Evolutionary conservation across 2,329 filamentous ascomycete species (phyloP).

Genomic region (Sarocladium oryzae): DNA sequence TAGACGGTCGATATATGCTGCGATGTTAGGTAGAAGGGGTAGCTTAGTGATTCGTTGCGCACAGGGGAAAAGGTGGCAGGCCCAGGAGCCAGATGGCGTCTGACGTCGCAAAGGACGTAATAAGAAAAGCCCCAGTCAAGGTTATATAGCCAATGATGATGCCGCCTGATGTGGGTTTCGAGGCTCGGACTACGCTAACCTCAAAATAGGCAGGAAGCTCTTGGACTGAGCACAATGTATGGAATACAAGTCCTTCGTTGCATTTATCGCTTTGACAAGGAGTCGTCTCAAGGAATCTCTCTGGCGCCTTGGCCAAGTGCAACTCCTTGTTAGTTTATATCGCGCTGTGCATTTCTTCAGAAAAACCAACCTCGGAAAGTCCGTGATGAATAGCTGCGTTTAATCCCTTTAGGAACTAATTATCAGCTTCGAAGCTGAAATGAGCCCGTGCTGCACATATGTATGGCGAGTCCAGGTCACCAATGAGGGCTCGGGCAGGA

Average conservation of each 20-base stretch:
- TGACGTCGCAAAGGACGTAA: constrained; percentile 9
- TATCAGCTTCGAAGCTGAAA: background rate
- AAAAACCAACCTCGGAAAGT: too few species aligned
- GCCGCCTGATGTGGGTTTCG: constrained; percentile 3
- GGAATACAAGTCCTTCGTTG: too few species aligned
- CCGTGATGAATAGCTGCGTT: too few species aligned
- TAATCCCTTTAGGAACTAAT: too few species aligned
- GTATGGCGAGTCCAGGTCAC: background rate
- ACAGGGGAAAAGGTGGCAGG: constrained; percentile 2
- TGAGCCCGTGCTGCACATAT: background rate
- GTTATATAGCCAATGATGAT: constrained; percentile 1
- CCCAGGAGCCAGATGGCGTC: constrained; percentile 4
- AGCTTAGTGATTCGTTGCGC: background rate
- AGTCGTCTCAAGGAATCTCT: too few species aligned
- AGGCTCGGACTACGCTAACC: background rate
- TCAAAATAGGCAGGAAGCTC: background rate
- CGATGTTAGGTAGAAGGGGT: background rate
- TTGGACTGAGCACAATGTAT: too few species aligned
- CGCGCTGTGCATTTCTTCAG: too few species aligned
- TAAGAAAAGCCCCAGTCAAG: constrained; percentile 1
- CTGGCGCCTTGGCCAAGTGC: too few species aligned
- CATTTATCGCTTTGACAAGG: too few species aligned
- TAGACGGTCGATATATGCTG: background rate
- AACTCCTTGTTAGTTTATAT: too few species aligned
- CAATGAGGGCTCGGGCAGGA: background rate